Evolutionary conservation across 2,329 filamentous ascomycete species (phyloP).

Genomic region (Drechslera avenae): DNA sequence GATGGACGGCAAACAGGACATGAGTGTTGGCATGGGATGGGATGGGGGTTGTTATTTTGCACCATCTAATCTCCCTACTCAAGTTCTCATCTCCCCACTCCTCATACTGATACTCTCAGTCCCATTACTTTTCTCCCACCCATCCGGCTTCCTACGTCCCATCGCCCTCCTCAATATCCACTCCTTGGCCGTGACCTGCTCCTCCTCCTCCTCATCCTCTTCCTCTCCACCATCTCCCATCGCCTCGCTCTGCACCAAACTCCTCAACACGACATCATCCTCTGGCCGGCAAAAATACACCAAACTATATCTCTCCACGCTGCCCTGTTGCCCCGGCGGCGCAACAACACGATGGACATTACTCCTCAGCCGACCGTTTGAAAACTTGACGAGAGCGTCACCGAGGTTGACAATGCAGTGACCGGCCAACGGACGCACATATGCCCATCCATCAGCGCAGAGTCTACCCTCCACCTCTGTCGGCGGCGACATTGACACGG

Average conservation of each 20-base stretch:
- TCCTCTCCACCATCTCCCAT: slow-evolving; percentile 26
- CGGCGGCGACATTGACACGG: not conserved
- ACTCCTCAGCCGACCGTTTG: slow-evolving; percentile 48
- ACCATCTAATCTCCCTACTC: not conserved
- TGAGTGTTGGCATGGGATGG: no score
- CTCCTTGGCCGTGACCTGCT: slow-evolving; percentile 48
- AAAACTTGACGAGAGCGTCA: slow-evolving; percentile 55
- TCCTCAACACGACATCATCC: slow-evolving; percentile 33
- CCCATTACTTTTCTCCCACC: slow-evolving; percentile 39
- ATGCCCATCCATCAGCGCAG: slow-evolving; percentile 53
- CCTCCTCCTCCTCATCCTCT: slow-evolving; percentile 38
- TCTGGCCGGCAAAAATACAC: slow-evolving; percentile 61
- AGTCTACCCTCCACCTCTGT: slow-evolving; percentile 17
- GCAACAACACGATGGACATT: slow-evolving; percentile 57
- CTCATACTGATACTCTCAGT: slow-evolving; percentile 37
- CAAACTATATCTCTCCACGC: slow-evolving; percentile 53
- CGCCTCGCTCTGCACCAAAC: no score
- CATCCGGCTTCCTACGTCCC: slow-evolving; percentile 46
- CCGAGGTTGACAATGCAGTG: slow-evolving; percentile 57
- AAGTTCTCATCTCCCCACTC: slow-evolving; percentile 14
- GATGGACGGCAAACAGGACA: no score
- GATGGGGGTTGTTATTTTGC: no score
- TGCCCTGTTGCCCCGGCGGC: slow-evolving; percentile 54
- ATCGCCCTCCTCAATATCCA: slow-evolving; percentile 48
- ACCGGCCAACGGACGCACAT: slow-evolving; percentile 57